These are phyloP conservation scores for Starmerella stigmatis DNA, from an alignment of 805 yeast species.

Conservation along the genomic window DNA sequence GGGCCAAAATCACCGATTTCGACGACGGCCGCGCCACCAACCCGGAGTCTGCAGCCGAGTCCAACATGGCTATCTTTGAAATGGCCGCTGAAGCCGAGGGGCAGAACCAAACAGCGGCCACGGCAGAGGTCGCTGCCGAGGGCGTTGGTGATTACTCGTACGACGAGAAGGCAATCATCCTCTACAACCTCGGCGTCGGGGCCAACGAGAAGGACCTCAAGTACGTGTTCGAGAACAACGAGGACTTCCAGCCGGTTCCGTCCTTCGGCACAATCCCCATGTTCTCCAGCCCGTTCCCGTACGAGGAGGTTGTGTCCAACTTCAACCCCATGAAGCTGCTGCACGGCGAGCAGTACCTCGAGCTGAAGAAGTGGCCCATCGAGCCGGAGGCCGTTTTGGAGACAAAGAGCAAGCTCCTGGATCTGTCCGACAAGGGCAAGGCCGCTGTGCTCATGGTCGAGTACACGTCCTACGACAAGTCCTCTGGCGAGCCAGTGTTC, in stretches of 20 bases:
- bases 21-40: constrained; percentile 42
- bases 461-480: constrained; percentile 60
- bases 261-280: constrained; percentile 84
- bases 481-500: constrained; percentile 59
- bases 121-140: constrained; percentile 36
- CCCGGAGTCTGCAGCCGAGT: constrained; percentile 58
- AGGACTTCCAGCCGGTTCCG: constrained; percentile 76
- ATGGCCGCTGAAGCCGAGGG: constrained; percentile 37
- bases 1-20: constrained; percentile 61
- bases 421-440: constrained; percentile 71
- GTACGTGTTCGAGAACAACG: constrained; percentile 66
- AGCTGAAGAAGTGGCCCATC: constrained; percentile 62
- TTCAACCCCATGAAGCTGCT: constrained; percentile 82
- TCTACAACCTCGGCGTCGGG: constrained; percentile 85
- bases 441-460: constrained; percentile 69
- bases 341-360: constrained; percentile 92
- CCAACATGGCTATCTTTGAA: constrained; percentile 64
- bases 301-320: constrained; percentile 55
- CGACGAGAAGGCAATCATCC: constrained; percentile 58
- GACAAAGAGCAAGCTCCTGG: constrained; percentile 58
- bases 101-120: constrained; percentile 34
- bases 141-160: constrained; percentile 45
- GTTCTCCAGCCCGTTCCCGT: constrained; percentile 53
- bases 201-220: constrained; percentile 66
- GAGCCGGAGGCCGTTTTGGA: constrained; percentile 57